A percentile compares a stretch with the other conserved stretches of the same genome.
These are phyloP conservation scores for Aspergillus asperescens DNA, from an alignment of 495 filamentous ascomycete genomes.

Conservation along the genomic window DNA sequence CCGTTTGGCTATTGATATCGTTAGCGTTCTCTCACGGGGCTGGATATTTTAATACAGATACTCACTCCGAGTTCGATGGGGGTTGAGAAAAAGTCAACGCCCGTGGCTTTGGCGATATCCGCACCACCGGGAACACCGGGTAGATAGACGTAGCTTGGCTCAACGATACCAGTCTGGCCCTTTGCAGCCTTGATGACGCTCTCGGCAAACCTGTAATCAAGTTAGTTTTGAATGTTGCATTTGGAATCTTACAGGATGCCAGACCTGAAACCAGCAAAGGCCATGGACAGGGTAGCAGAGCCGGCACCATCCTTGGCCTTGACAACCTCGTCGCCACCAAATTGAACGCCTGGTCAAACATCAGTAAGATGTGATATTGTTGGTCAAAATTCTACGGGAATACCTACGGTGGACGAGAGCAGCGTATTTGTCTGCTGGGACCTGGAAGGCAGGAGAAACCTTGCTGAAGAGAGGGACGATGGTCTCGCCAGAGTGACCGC, in stretches of 20 bases:
- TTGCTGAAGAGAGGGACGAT: slow-evolving; percentile 97
- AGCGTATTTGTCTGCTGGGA: slow-evolving; percentile 81
- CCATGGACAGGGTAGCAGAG: slow-evolving; percentile 96
- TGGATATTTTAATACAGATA: slow-evolving; percentile 12
- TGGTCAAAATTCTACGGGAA: background rate
- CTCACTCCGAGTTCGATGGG: slow-evolving; percentile 91
- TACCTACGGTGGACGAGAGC: slow-evolving; percentile 75
- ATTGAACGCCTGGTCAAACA: slow-evolving; percentile 66
- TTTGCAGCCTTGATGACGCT: slow-evolving; percentile 80
- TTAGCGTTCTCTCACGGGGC: slow-evolving; percentile 1
- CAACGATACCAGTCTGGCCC: slow-evolving; percentile 85
- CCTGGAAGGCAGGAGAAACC: slow-evolving; percentile 68
- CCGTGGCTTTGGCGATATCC: slow-evolving; percentile 71
- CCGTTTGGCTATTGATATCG: slow-evolving; percentile 59
- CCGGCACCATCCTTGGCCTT: slow-evolving; percentile 95
- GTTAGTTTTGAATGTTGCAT: slow-evolving; percentile 22
- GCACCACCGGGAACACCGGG: slow-evolving; percentile 84
- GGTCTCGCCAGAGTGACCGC: slow-evolving; percentile 94
- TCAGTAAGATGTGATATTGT: background rate
- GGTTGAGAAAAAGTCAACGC: slow-evolving; percentile 91
- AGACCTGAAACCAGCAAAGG: slow-evolving; percentile 89
- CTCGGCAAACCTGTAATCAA: slow-evolving; percentile 71
- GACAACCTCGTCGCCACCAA: slow-evolving; percentile 97
- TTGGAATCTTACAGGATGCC: slow-evolving; percentile 6
- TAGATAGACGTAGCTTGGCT: slow-evolving; percentile 93